Base-by-base conservation (phyloP, 441 rosid genomes). In the California macrophylla region DNA sequence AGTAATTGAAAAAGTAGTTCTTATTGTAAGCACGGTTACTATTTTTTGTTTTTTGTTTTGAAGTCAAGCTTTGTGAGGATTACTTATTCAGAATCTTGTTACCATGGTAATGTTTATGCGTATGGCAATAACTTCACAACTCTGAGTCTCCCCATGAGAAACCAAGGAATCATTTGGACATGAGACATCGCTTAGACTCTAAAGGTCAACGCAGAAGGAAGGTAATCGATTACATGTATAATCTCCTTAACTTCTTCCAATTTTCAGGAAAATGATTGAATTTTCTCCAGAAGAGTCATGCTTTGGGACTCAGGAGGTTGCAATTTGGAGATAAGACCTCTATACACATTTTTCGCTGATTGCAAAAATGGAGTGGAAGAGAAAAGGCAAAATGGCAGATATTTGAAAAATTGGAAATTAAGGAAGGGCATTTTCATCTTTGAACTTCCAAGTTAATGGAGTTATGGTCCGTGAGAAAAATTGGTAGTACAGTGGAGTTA, bases 121-220 rank as follows among this genome's bases (percentile, higher is more conserved):
- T 50, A 34, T 21, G 65, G 21, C 62, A 36, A 36, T 66, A 36
- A 32, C 52, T 24, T 16, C 8, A 16, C 23, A 50, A 50, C 12
- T 16, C 21, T 16, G 7, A 50, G n/a, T 4, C 12, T 63, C 25
- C 9, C 29, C 80, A 89, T 96, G 98, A 91, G 75, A 89, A 89
- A 70, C 96, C 97, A 15, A 80, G 92, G 76, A 91, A 93, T 84
- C 97, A 93, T 83, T 84, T 91, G 82, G 98, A 93, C 76, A 81
- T 91, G 97, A 84, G 97, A 77, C 87, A 93, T 79, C 86, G 97
- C 3, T 80, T 93, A 70, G 90, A 91, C 72, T 88, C 97, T 30
- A 86, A 84, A 82, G 98, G 98, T 70, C 95, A 91, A 67, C 96
- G 97, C 2, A 80, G 78, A 80, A 97, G 98, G 66, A 91, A 91